Conservation (phyloP, 2,329 filamentous ascomycete species). For the Myriosclerotinia duriaeana region DNA sequence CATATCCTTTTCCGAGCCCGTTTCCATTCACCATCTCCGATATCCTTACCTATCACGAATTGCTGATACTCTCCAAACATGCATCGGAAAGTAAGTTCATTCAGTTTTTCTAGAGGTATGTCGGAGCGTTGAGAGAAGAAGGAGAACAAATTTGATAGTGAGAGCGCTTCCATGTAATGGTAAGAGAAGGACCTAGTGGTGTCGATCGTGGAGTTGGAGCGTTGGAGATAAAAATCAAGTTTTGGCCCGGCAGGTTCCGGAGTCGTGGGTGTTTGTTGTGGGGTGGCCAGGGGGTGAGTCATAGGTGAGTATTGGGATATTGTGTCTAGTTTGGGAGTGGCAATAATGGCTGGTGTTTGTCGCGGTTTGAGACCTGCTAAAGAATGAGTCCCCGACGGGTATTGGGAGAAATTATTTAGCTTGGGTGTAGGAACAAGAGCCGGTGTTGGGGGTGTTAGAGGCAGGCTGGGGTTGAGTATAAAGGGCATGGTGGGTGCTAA, state of each 20-base stretch:
- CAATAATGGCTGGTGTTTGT: not conserved
- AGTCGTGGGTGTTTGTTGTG: conserved; percentile 19
- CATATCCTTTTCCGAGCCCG: conserved; percentile 17
- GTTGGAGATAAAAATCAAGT: conserved; percentile 23
- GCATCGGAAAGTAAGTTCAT: conserved; percentile 15
- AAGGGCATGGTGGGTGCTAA: not conserved
- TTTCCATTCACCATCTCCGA: conserved; percentile 21
- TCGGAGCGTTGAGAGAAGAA: conserved; percentile 15
- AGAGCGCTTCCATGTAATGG: conserved; percentile 11
- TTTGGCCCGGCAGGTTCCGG: not conserved
- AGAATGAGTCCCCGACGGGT: not conserved
- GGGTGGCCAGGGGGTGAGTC: not conserved
- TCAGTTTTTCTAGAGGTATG: conserved; percentile 1
- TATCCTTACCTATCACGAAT: conserved; percentile 17
- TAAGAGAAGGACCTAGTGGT: conserved; percentile 9
- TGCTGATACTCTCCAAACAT: conserved; percentile 23
- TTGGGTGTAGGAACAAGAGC: not conserved
- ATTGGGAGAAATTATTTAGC: not conserved
- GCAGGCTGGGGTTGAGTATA: conserved; percentile 11
- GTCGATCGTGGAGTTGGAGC: not conserved
- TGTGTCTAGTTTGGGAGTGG: not conserved
- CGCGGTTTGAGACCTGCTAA: not conserved
- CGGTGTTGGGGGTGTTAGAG: conserved; percentile 10
- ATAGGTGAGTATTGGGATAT: not conserved
- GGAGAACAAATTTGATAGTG: conserved; percentile 2